Evolutionary conservation across 495 filamentous ascomycete species (phyloP), one percentile per base, ranked within the genome.

Genomic region (Thozetella sp.): DNA sequence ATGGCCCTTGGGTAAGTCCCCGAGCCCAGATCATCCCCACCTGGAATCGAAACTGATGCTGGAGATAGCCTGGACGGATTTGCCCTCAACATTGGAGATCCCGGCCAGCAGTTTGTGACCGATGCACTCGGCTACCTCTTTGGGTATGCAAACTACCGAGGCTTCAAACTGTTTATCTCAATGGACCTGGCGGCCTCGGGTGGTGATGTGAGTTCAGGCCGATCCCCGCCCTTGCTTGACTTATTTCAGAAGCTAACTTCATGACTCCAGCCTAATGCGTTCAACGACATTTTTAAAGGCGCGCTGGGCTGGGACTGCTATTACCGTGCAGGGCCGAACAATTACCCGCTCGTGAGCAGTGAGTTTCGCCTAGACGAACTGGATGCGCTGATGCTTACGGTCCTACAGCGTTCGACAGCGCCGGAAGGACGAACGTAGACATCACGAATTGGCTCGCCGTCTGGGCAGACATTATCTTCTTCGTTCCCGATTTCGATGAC

Each of bases 141-240:
- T 52, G 54, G 61, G 1, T 54, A 51, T 15, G 65, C 65, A 15
- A 53, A 46, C 15, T 30, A 54, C 2, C 10, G 48, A 22, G 56
- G 57, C 3, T 67, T 67, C 46, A 64, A 65, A 58, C 59, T 65
- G 12, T 65, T 67, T 25, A 62, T 67, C 24, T 67, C 65, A 1
- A 65, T 67, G 37, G 65, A 67, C 23, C 43, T 48, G 3, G 43
- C 43, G 9, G 43, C 43, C 10, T 48, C 43, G 4, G n/a, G 43
- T n/a, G 43, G 43, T 9, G 43, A 48, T 20, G 43, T 48, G n/a
- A 48, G 43, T 48, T 20, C n/a, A n/a, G n/a, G n/a, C n/a, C n/a
- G n/a, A n/a, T n/a, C n/a, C n/a, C n/a, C n/a, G n/a, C n/a, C n/a
- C n/a, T n/a, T n/a, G n/a, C n/a, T n/a, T n/a, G n/a, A n/a, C n/a